phyloP scores from a whole-genome alignment of 2,329 filamentous ascomycete species.

The Neurospora sp. region DNA sequence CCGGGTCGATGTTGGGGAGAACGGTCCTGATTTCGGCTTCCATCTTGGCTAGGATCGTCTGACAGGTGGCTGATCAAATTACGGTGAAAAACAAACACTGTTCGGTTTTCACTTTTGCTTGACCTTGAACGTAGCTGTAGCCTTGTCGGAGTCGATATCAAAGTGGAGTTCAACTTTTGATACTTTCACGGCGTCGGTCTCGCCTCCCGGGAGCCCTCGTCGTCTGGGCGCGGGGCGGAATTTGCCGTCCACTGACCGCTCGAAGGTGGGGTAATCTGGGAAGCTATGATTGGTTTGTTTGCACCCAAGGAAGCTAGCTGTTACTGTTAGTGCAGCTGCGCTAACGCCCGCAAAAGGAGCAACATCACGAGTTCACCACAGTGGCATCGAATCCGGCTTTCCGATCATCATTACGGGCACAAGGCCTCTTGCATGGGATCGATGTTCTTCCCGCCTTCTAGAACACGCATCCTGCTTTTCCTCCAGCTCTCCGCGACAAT shows the following conservation, averaged over 20 bases:
- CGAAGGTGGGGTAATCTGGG: neutral
- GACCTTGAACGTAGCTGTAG: neutral
- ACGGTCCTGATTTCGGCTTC: slow-evolving; percentile 78
- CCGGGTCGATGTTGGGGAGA: slow-evolving; percentile 77
- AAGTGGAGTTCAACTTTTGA: neutral
- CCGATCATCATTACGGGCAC: neutral
- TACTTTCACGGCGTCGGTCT: neutral
- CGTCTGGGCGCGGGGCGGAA: neutral
- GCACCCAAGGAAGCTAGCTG: neutral
- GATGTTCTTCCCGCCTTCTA: neutral
- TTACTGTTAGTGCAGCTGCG: neutral
- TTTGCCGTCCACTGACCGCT: neutral
- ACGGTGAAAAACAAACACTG: neutral
- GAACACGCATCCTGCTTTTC: neutral
- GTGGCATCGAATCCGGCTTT: neutral
- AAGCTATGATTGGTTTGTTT: neutral
- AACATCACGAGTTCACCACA: neutral
- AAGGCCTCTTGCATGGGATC: neutral
- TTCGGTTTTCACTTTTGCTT: neutral
- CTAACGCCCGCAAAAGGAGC: neutral
- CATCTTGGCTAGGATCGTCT: slow-evolving; percentile 41
- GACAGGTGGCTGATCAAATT: neutral
- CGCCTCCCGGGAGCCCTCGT: neutral
- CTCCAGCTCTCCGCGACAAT: neutral
- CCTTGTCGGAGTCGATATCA: neutral